A percentile compares a stretch with the other conserved stretches of the same genome.
phyloP scores from a whole-genome alignment of 345 rosid species.

The Pseudoturritis turrita region DNA sequence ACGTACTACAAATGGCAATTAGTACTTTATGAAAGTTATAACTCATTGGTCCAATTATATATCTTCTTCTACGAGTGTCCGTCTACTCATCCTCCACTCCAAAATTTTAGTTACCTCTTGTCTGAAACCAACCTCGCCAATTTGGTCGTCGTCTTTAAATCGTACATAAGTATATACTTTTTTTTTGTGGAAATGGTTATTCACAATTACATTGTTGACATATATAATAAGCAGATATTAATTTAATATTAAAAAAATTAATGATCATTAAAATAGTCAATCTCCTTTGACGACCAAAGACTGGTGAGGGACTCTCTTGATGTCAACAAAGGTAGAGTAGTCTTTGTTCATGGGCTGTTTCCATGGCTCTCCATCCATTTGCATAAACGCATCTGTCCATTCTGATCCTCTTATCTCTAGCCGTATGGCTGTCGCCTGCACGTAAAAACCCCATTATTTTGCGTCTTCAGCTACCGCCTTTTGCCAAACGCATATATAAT shows the following conservation, averaged over 20 bases:
- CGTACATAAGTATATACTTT: background rate
- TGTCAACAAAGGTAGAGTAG: constrained; percentile 69
- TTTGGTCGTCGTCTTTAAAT: background rate
- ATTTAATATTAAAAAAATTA: background rate
- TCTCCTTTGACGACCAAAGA: constrained; percentile 70
- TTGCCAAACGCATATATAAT: background rate
- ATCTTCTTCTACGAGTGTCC: constrained; percentile 9
- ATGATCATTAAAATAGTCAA: constrained; percentile 18
- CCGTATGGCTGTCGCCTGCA: constrained; percentile 82
- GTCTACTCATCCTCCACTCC: constrained; percentile 32
- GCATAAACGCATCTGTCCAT: constrained; percentile 84
- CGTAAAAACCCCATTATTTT: background rate
- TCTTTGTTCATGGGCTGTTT: constrained; percentile 74
- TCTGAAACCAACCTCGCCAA: constrained; percentile 13
- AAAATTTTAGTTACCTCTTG: constrained; percentile 16
- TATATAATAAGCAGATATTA: background rate
- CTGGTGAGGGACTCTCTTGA: constrained; percentile 68
- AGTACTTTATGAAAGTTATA: constrained; percentile 25
- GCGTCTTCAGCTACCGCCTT: background rate
- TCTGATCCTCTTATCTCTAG: constrained; percentile 88
- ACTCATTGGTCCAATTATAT: constrained; percentile 26
- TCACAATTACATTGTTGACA: background rate
- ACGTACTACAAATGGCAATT: constrained; percentile 16
- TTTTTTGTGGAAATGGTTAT: constrained; percentile 4
- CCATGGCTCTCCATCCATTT: constrained; percentile 99